Percentiles rank a stretch among this genome's conserved stretches.
Conservation (phyloP, 2,329 filamentous ascomycete genomes). For the Sporothrix variecibatus region DNA sequence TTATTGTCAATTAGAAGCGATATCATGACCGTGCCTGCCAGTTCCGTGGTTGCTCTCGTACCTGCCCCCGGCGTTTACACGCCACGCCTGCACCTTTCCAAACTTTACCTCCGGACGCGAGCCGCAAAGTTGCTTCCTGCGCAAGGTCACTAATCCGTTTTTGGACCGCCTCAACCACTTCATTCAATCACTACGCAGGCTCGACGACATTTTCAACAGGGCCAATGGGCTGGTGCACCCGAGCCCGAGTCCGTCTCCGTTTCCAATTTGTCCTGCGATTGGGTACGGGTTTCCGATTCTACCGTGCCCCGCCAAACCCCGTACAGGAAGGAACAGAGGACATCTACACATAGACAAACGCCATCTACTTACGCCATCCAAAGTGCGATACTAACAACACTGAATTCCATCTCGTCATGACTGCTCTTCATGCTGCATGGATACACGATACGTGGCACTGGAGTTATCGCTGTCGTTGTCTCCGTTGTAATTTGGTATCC, state of each 20-base stretch:
- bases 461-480: background rate
- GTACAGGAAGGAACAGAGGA: background rate
- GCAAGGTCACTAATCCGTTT: background rate
- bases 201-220: background rate
- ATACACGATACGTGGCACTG: background rate
- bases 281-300: background rate
- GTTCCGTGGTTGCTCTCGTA: no score
- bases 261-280: background rate
- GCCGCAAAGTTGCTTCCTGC: background rate
- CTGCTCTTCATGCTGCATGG: background rate
- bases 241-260: conserved; percentile 6
- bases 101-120: background rate
- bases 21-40: background rate
- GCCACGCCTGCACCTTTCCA: background rate
- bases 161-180: background rate
- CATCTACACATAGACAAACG: background rate
- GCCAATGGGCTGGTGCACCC: background rate
- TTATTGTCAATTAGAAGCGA: background rate
- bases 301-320: background rate
- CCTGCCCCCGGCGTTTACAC: background rate
- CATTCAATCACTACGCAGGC: background rate
- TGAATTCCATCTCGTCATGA: background rate
- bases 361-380: background rate
- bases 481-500: background rate
- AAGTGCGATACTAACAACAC: background rate